A percentile compares a stretch with the other conserved stretches of the same genome.
Evolutionary conservation across 2,329 filamentous ascomycete species (phyloP).

Genomic region (Trichophaea hybrida): DNA sequence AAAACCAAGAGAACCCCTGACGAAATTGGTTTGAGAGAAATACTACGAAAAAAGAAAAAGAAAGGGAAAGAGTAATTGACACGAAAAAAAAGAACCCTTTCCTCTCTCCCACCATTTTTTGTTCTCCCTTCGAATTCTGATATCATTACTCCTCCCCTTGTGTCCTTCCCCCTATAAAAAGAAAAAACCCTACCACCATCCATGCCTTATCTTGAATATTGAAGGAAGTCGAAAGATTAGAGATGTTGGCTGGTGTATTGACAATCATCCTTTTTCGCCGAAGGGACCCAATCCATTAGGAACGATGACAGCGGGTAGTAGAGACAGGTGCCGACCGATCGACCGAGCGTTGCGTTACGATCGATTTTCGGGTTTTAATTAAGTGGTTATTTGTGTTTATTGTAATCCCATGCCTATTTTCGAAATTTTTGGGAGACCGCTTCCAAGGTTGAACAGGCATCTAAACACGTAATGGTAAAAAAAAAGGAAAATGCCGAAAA

Average conservation of each 20-base stretch:
- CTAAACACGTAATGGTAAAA: background rate
- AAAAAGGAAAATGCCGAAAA: background rate
- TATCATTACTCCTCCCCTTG: no score
- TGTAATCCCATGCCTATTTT: background rate
- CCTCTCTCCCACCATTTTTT: background rate
- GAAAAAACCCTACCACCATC: background rate
- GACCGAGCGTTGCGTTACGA: background rate
- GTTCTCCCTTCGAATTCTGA: background rate
- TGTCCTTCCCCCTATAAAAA: background rate
- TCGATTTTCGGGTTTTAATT: background rate
- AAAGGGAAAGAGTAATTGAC: background rate
- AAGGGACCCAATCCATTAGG: no score
- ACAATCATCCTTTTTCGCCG: background rate
- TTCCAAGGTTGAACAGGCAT: background rate
- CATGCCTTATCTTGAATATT: no score
- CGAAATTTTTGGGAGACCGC: background rate
- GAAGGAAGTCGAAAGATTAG: background rate
- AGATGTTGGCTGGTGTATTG: background rate
- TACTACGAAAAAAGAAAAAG: background rate
- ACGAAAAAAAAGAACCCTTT: background rate
- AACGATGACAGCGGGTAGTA: no score
- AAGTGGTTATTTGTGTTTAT: background rate
- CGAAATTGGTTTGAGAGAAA: background rate
- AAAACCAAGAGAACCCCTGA: background rate
- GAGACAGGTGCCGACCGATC: no score